These are phyloP conservation scores for Globisporangium barbulae DNA, from an alignment of 352 stramenopile genomes.

Conservation along the genomic window DNA sequence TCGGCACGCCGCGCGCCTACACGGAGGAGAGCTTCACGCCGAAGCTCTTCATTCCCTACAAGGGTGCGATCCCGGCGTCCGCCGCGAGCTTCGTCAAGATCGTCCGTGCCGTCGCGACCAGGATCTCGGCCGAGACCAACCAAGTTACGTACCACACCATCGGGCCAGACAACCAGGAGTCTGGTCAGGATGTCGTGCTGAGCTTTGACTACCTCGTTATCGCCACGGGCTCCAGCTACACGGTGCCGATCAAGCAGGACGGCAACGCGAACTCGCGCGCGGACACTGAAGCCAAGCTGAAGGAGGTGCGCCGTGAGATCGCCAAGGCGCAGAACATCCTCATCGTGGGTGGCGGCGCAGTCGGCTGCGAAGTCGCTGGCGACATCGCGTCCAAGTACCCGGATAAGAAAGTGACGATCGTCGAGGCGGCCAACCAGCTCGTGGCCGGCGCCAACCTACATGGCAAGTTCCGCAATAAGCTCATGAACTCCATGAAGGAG, in stretches of 20 bases:
- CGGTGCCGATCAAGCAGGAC: conserved; percentile 47
- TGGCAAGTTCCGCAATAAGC: conserved; percentile 28
- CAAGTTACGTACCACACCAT: conserved; percentile 11
- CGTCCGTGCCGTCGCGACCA: conserved; percentile 1
- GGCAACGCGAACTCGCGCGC: conserved; percentile 16
- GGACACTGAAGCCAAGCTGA: conserved; percentile 23
- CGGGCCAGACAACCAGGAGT: background rate
- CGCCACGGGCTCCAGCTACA: conserved; percentile 54
- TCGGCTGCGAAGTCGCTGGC: conserved; percentile 47
- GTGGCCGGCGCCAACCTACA: conserved; percentile 27
- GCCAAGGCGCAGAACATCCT: conserved; percentile 35
- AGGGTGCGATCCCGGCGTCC: conserved; percentile 39
- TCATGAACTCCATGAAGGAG: conserved; percentile 27
- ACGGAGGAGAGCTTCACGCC: conserved; percentile 41
- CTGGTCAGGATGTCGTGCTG: conserved; percentile 15
- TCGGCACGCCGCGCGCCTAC: conserved; percentile 49
- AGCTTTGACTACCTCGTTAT: conserved; percentile 55
- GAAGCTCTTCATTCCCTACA: conserved; percentile 69
- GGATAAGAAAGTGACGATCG: conserved; percentile 42
- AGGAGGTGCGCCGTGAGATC: conserved; percentile 26
- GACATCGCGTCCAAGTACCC: conserved; percentile 42
- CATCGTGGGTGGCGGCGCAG: conserved; percentile 41
- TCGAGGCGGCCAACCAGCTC: conserved; percentile 24
- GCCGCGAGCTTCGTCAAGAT: conserved; percentile 9
- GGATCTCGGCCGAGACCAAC: background rate